These are phyloP conservation scores for Yueomyces sp. DNA, from an alignment of 1,139 yeast genomes.

Conservation along the genomic window DNA sequence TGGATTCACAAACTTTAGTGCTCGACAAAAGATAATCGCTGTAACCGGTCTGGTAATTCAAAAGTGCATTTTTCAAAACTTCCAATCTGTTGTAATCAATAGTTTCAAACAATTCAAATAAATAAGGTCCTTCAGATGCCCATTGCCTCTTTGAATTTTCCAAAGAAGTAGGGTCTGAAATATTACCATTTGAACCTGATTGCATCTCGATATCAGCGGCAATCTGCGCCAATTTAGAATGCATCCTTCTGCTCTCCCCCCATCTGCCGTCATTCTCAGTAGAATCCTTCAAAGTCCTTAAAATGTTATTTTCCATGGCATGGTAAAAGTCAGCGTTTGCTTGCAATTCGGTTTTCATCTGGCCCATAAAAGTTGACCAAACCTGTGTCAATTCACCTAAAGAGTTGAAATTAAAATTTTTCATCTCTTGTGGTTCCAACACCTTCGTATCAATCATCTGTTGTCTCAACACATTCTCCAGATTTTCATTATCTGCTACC, in stretches of 20 bases:
- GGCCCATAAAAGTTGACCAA: conserved; percentile 45
- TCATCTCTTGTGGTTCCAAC: conserved; percentile 24
- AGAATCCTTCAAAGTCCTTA: conserved; percentile 41
- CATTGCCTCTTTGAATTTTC: conserved; percentile 29
- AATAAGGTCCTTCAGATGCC: conserved; percentile 69
- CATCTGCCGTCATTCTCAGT: conserved; percentile 43
- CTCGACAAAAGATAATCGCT: conserved; percentile 36
- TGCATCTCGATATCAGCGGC: conserved; percentile 20
- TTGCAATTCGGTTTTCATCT: conserved; percentile 40
- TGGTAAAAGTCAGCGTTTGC: conserved; percentile 40
- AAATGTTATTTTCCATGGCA: conserved; percentile 42
- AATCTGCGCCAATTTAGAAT: conserved; percentile 28
- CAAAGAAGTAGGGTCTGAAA: conserved; percentile 6
- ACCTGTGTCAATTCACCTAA: conserved; percentile 44
- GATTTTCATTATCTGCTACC: conserved; percentile 31
- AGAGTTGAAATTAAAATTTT: conserved; percentile 32
- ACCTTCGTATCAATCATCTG: conserved; percentile 26
- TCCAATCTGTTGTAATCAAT: conserved; percentile 60
- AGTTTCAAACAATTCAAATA: conserved; percentile 63
- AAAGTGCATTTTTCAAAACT: conserved; percentile 53
- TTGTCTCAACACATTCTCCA: conserved; percentile 25
- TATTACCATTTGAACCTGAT: conserved; percentile 3
- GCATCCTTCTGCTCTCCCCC: conserved; percentile 31
- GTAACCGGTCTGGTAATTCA: conserved; percentile 55
- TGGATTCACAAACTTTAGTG: conserved; percentile 47